Base-by-base conservation (phyloP, 2,329 filamentous ascomycete genomes). In the Epichloe festucae region DNA sequence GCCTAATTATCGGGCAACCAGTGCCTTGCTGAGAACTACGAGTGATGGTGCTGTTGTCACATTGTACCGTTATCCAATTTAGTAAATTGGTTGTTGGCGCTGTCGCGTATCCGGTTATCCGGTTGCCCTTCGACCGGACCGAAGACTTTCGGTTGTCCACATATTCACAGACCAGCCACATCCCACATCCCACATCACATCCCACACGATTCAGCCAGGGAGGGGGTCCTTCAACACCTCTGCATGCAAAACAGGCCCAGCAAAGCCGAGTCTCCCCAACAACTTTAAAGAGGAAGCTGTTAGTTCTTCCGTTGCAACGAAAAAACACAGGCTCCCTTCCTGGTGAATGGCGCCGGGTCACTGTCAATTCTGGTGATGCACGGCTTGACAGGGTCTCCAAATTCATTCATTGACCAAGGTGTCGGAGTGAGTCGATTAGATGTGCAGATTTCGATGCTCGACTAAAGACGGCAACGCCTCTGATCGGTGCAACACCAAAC, bases 61-160 rank as follows among this genome's bases (percentile, higher is more conserved):
- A 21, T 21, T 21, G 14, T 48, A 39, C 35, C 12, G 19, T 31
- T 36, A 31, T 27, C 4, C 38, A 31, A 3, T 15, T 27, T 23
- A 36, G 35, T 39, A 15, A 14, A 48, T 39, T 40, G 21, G 46
- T 48, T 31, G 46, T 35, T 48, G 19, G 39, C 27, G 35, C 21
- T 36, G 21, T n/a, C n/a, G 47, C 39, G 11, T 40, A 15, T 21
- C 21, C n/a, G 6, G 27, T 11, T 40, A 15, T 21, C 21, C n/a
- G 6, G 27, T 11, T 27, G 19, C 15, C 39, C 40, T 42, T n/a
- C 4, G 15, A 42, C 38, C 6, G 36, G 19, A 34, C 55, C 55
- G 55, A 57, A 49, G 48, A 52, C 35, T 55, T 54, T 57, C 55
- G 55, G 52, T 52, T 48, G 52, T 44, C 8, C 19, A 21, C 34